Percentiles rank a stretch among this genome's conserved stretches.
These are phyloP conservation scores for Umbellularia californica DNA, from an alignment of 164 flowering plant genomes.

Conservation along the genomic window DNA sequence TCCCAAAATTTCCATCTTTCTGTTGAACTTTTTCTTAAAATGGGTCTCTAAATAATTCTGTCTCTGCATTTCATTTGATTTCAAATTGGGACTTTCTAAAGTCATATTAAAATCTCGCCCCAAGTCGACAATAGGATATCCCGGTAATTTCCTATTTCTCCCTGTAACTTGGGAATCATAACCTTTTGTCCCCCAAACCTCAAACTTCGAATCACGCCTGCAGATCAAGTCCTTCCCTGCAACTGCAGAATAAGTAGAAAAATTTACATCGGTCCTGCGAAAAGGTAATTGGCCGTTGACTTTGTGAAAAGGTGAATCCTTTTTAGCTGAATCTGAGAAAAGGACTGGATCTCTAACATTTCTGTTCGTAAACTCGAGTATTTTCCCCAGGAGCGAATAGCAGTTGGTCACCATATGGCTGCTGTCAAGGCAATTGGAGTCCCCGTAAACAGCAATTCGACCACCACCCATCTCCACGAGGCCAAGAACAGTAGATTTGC, in stretches of 20 bases:
- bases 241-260: conserved; percentile 81
- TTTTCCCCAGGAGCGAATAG: conserved; percentile 80
- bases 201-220: conserved; percentile 76
- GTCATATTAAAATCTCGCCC: conserved; percentile 52
- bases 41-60: conserved; percentile 21
- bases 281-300: conserved; percentile 70
- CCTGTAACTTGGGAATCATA: conserved; percentile 60
- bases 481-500: conserved; percentile 82
- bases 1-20: conserved; percentile 36
- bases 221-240: conserved; percentile 75
- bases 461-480: conserved; percentile 72
- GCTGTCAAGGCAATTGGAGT: conserved; percentile 96
- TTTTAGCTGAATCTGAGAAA: conserved; percentile 59
- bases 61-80: conserved; percentile 14
- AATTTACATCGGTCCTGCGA: conserved; percentile 90
- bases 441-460: conserved; percentile 91
- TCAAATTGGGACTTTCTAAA: conserved; percentile 19
- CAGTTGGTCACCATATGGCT: conserved; percentile 99
- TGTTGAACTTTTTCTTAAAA: conserved; percentile 36
- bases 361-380: conserved; percentile 70
- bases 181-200: conserved; percentile 90
- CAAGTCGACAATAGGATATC: conserved; percentile 49
- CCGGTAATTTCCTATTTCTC: conserved; percentile 74
- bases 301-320: conserved; percentile 36
- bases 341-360: conserved; percentile 74